Percentiles rank a stretch among this genome's conserved stretches.
Conservation (phyloP, 306 rosid species). For the Senna tora region DNA sequence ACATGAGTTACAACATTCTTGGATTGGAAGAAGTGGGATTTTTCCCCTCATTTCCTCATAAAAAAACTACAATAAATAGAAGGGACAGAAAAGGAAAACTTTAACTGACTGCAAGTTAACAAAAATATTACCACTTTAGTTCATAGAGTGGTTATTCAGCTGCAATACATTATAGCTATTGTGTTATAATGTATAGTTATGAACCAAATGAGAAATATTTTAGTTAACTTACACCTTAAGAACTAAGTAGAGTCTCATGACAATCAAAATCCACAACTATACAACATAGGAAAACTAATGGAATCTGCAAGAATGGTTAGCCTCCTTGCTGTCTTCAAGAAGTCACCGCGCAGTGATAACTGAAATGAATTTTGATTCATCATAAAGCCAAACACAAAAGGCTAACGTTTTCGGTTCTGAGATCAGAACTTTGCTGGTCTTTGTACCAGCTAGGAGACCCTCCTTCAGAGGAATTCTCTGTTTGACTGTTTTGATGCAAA, state of each 20-base stretch:
- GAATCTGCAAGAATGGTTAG: slow-evolving; percentile 49
- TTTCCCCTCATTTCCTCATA: slow-evolving; percentile 40
- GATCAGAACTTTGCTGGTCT: slow-evolving; percentile 55
- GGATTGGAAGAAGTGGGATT: slow-evolving; percentile 47
- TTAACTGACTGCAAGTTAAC: slow-evolving; percentile 48
- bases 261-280: slow-evolving; percentile 37
- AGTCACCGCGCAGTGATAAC: slow-evolving; percentile 46
- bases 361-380: slow-evolving; percentile 19
- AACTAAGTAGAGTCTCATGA: slow-evolving; percentile 31
- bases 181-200: slow-evolving; percentile 1
- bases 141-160: slow-evolving; percentile 36
- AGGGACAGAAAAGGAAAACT: slow-evolving; percentile 15
- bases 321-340: slow-evolving; percentile 67
- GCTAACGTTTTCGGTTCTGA: slow-evolving; percentile 51
- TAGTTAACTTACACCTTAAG: slow-evolving; percentile 54
- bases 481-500: slow-evolving; percentile 52
- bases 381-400: slow-evolving; percentile 61
- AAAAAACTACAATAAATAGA: background rate
- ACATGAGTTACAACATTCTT: slow-evolving; percentile 43
- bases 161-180: slow-evolving; percentile 6
- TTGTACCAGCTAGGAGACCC: slow-evolving; percentile 76
- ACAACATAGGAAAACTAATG: slow-evolving; percentile 49
- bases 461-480: slow-evolving; percentile 73
- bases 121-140: slow-evolving; percentile 51
- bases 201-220: slow-evolving; percentile 49